A percentile compares a stretch with the other conserved stretches of the same genome.
Conservation (phyloP, 768 basidiomycete genomes). For the Lentinus brumalis region DNA sequence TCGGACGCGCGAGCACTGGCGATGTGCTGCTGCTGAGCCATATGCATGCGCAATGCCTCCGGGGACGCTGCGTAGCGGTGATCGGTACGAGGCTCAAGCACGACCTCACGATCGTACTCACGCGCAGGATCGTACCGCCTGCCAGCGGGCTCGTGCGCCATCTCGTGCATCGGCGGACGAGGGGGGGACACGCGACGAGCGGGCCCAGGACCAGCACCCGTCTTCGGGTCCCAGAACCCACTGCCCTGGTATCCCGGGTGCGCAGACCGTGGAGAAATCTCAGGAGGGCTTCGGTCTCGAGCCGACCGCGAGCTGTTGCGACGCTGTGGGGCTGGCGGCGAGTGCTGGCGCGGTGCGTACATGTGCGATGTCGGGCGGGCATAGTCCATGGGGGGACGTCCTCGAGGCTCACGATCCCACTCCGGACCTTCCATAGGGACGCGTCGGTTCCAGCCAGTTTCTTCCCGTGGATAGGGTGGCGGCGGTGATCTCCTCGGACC, state of each 20-base stretch:
- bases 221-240: conserved; percentile 61
- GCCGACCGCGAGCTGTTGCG: conserved; percentile 50
- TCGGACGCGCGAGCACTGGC: conserved; percentile 50
- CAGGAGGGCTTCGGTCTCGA: conserved; percentile 31
- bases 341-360: conserved; percentile 38
- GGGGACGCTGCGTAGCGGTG: conserved; percentile 31
- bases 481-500: conserved; percentile 60
- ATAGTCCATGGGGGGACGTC: conserved; percentile 19
- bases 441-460: conserved; percentile 64
- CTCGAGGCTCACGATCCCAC: conserved; percentile 47
- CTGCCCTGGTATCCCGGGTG: conserved; percentile 42
- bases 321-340: conserved; percentile 35
- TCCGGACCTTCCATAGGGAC: conserved; percentile 45
- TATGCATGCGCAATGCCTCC: conserved; percentile 28
- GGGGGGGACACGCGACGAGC: conserved; percentile 21
- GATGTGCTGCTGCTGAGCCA: conserved; percentile 16
- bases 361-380: conserved; percentile 32
- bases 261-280: conserved; percentile 60
- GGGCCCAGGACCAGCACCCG: conserved; percentile 35
- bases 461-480: conserved; percentile 56
- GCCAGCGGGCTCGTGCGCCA: conserved; percentile 41
- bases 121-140: conserved; percentile 65
- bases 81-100: conserved; percentile 32
- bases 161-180: conserved; percentile 12
- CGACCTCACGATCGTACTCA: conserved; percentile 37